These are phyloP conservation scores for Phytophthora sp. DNA, from an alignment of 352 stramenopile genomes.

Conservation along the genomic window DNA sequence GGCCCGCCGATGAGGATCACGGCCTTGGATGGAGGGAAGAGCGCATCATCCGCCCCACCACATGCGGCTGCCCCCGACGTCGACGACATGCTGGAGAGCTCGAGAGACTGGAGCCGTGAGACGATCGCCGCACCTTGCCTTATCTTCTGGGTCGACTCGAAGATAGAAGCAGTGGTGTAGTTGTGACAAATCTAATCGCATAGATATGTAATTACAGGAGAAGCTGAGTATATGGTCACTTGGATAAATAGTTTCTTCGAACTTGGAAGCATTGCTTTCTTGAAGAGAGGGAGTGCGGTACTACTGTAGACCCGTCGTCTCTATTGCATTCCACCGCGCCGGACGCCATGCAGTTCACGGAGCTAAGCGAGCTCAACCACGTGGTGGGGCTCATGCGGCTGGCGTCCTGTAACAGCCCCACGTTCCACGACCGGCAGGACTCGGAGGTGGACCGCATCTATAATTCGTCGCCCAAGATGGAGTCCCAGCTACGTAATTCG, in stretches of 20 bases:
- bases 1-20: constrained; percentile 88
- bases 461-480: constrained; percentile 90
- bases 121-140: not conserved
- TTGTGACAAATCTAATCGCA: constrained; percentile 13
- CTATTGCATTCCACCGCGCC: too few relatives aligned
- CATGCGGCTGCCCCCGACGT: constrained; percentile 21
- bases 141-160: constrained; percentile 1
- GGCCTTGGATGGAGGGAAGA: constrained; percentile 83
- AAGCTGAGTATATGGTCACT: not conserved
- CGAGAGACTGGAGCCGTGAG: not conserved
- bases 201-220: constrained; percentile 8
- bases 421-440: constrained; percentile 90
- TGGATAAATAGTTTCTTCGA: constrained; percentile 10
- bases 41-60: constrained; percentile 43
- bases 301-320: too few relatives aligned
- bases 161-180: constrained; percentile 11
- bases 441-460: constrained; percentile 91
- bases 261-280: not conserved
- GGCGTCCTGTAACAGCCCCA: constrained; percentile 83
- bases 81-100: constrained; percentile 22
- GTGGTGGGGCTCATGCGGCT: constrained; percentile 85
- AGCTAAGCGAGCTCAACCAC: constrained; percentile 88
- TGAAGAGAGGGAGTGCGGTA: constrained; percentile 16
- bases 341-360: constrained; percentile 84
- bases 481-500: constrained; percentile 85